Evolutionary conservation across 129 eudicot species (phyloP), one percentile per base, ranked within the genome.

Genomic region (Dittrichia graveolens): DNA sequence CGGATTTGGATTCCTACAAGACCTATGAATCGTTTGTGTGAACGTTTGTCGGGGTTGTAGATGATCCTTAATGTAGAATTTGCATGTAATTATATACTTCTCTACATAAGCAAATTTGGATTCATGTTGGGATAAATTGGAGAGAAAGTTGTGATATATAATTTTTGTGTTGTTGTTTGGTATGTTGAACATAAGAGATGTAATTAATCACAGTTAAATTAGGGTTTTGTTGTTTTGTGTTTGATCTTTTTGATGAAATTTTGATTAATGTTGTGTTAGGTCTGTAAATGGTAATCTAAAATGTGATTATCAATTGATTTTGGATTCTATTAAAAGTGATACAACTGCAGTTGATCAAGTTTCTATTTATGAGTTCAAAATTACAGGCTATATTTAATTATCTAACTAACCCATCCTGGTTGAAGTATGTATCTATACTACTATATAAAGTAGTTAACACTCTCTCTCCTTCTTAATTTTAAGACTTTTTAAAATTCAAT

Each of bases 91-190:
- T 75, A 77, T 77, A 62, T 58, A 57, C 57, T 69, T 65, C 66
- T 65, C 72, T 54, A n/a, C 79, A 65, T 75, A 75, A 75, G 79
- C 56, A 75, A 42, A 54, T 42, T 59, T 76, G 75, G 80, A 75
- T 65, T 74, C 46, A 54, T 56, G 42, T 55, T 39, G 49, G 14
- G 78, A 61, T 61, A 48, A 61, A 72, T 16, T 59, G 67, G 76
- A 31, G 60, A 54, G 43, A 61, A 42, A 58, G 16, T 68, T 77
- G 62, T 59, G 37, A 68, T 58, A 48, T n/a, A n/a, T n/a, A n/a
- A n/a, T n/a, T 45, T 57, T 67, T 59, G 58, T 75, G 35, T 48
- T 42, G 19, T 66, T 56, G 59, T 53, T 77, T 77, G 81, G 55
- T 59, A 37, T 68, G 75, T 77, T 45, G 8, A 74, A 47, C 48